Evolutionary conservation across 2,329 filamentous ascomycete genomes (phyloP).

Genomic region (Xylogone sp.): DNA sequence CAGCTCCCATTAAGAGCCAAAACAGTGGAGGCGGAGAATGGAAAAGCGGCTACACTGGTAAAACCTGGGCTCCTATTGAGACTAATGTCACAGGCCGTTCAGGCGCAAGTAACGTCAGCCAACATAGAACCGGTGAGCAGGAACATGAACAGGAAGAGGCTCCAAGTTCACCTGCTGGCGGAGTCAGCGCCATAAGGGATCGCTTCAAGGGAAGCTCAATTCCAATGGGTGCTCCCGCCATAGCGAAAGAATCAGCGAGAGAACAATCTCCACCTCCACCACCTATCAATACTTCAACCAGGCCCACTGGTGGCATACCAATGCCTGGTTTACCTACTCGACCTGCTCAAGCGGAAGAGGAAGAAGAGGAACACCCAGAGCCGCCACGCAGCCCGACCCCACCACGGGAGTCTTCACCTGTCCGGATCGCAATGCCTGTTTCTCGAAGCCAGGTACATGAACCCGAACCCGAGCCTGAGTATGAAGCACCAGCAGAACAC

Average conservation of each 20-base stretch:
- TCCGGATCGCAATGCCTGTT: slow-evolving; percentile 83
- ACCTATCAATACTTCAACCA: slow-evolving; percentile 37
- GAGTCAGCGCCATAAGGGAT: slow-evolving; percentile 72
- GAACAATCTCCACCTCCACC: slow-evolving; percentile 32
- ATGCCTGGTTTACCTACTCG: slow-evolving; percentile 72
- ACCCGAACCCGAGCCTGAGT: slow-evolving; percentile 24
- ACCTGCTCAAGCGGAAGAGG: slow-evolving; percentile 43
- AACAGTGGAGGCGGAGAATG: slow-evolving; percentile 71
- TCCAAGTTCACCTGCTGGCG: slow-evolving; percentile 55
- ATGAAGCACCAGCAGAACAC: slow-evolving; percentile 47
- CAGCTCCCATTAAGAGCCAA: slow-evolving; percentile 61
- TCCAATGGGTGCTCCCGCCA: slow-evolving; percentile 57
- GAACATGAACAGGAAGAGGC: slow-evolving; percentile 41
- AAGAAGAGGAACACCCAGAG: slow-evolving; percentile 50
- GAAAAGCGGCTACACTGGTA: slow-evolving; percentile 89
- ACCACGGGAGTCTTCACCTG: slow-evolving; percentile 64
- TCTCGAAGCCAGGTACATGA: slow-evolving; percentile 51
- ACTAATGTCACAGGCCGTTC: slow-evolving; percentile 68
- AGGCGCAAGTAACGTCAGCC: slow-evolving; percentile 41
- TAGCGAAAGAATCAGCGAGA: slow-evolving; percentile 21
- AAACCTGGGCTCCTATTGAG: slow-evolving; percentile 83
- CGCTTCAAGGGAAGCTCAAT: slow-evolving; percentile 77
- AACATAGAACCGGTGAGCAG: slow-evolving; percentile 61
- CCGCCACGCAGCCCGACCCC: slow-evolving; percentile 38
- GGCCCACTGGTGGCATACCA: slow-evolving; percentile 71